Base-by-base conservation (phyloP, 108 stramenopile species). In the Stephanodiscus triporus region DNA sequence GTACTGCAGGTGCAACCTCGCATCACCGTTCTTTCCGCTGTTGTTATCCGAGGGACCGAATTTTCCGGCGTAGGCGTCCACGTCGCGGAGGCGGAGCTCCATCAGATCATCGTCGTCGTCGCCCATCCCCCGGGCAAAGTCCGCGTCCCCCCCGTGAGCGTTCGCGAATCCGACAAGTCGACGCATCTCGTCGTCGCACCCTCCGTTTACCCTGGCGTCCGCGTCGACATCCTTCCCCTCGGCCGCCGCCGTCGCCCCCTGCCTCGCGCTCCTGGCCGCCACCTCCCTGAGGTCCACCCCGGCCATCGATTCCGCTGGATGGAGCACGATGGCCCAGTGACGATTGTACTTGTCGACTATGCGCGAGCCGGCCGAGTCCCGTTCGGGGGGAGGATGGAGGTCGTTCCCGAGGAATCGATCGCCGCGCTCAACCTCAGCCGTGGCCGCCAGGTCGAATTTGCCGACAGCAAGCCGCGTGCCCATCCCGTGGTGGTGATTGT, bases 331-430 rank as follows among this genome's bases (percentile, higher is more conserved):
- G 23, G 88, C 89, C 90, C 91, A 93, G 66, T 93, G 92, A 26
- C 92, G 91, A 72, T 95, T 93, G 79, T 93, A 95, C 68, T 93
- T 93, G 60, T 91, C 80, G 69, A 93, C 88, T 38, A 93, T 89
- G 23, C 85, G 82, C 49, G 88, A 75, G 23, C 89, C 89, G 23
- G 80, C 85, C 24, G 80, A 82, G 56, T 90, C 90, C 40, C 74
- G 68, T 16, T 77, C 83, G 29, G 61, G 69, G 66, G 80, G 79
- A 7, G 94, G 94, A 68, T 90, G 88, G 26, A 88, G 77, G 76
- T 95, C 94, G 49, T 68, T 74, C 11, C 71, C 72, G 54, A 95
- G 65, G n/a, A 91, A 72, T 36, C 89, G 58, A 45, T 57, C 70
- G 9, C 94, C 94, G 26, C 94, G 88, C 68, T 95, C 94, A 1